These are phyloP conservation scores for Linum lewisii DNA, from an alignment of 345 rosid genomes.

Conservation along the genomic window DNA sequence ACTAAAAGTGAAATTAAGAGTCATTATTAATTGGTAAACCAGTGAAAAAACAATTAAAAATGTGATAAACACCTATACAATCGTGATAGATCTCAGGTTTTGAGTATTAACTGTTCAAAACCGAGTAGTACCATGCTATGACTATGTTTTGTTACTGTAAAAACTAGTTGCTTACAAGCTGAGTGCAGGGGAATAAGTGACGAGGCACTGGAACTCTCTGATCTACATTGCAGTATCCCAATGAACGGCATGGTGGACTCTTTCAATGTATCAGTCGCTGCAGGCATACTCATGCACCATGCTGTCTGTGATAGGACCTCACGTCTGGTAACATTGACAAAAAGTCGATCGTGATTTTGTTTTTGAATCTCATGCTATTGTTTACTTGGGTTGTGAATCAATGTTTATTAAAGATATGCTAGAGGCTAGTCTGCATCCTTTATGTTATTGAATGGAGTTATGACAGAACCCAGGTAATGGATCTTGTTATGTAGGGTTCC, in stretches of 20 bases:
- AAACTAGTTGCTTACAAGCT: background rate
- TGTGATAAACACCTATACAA: too few species aligned
- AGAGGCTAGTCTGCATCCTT: too few species aligned
- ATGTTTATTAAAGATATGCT: too few species aligned
- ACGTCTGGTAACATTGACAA: conserved; percentile 46
- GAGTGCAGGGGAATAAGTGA: conserved; percentile 74
- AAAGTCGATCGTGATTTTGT: background rate
- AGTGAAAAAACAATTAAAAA: too few species aligned
- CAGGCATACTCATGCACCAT: conserved; percentile 89
- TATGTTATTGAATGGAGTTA: background rate
- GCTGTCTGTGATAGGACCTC: conserved; percentile 72
- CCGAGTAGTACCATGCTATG: too few species aligned
- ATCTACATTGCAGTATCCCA: conserved; percentile 77
- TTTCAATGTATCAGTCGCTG: conserved; percentile 93
- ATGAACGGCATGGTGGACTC: conserved; percentile 99
- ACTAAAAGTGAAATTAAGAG: too few species aligned
- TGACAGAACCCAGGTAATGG: background rate
- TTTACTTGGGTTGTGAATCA: too few species aligned
- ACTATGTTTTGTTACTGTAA: too few species aligned
- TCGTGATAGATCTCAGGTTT: too few species aligned
- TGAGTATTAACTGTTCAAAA: too few species aligned
- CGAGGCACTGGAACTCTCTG: conserved; percentile 67
- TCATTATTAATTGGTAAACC: too few species aligned
- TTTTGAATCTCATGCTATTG: background rate
- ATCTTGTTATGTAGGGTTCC: conserved; percentile 41